phyloP scores from a whole-genome alignment of 2,329 filamentous ascomycete genomes.

The Alternaria metachromatica region DNA sequence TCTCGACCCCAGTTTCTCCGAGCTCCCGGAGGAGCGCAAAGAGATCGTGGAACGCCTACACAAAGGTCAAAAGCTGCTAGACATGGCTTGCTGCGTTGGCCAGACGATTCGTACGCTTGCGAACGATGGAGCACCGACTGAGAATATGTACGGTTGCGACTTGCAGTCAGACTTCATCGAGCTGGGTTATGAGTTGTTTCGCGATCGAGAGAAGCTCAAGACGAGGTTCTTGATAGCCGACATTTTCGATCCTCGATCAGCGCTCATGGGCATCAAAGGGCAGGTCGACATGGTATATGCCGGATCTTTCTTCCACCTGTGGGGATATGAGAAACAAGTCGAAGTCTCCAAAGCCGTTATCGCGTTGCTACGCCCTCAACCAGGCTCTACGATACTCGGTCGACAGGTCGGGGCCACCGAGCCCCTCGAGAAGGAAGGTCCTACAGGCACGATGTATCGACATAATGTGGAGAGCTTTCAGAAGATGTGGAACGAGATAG shows the following conservation, averaged over 20 bases:
- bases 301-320: slow-evolving; percentile 54
- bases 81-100: slow-evolving; percentile 56
- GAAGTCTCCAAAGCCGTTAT: slow-evolving; percentile 43
- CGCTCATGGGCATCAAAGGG: slow-evolving; percentile 33
- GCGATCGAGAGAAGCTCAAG: slow-evolving; percentile 48
- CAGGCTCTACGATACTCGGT: slow-evolving; percentile 59
- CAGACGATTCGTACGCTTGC: slow-evolving; percentile 52
- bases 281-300: slow-evolving; percentile 50
- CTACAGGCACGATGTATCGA: slow-evolving; percentile 30
- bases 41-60: slow-evolving; percentile 38
- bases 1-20: slow-evolving; percentile 34
- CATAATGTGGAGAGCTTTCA: slow-evolving; percentile 47
- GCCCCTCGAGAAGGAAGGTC: slow-evolving; percentile 24
- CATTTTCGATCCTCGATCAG: slow-evolving; percentile 48
- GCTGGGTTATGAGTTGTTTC: slow-evolving; percentile 56
- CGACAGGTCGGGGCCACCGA: slow-evolving; percentile 55
- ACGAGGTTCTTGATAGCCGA: slow-evolving; percentile 61
- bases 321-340: slow-evolving; percentile 44
- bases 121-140: slow-evolving; percentile 48
- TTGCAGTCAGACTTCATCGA: slow-evolving; percentile 56
- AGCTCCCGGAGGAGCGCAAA: slow-evolving; percentile 23
- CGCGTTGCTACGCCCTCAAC: slow-evolving; percentile 44
- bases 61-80: slow-evolving; percentile 43
- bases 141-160: slow-evolving; percentile 51
- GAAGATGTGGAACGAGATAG: slow-evolving; percentile 50